A percentile compares a stretch with the other conserved stretches of the same genome.
Conservation (phyloP, 257 asterid genomes). For the Solanum gracilifrons region DNA sequence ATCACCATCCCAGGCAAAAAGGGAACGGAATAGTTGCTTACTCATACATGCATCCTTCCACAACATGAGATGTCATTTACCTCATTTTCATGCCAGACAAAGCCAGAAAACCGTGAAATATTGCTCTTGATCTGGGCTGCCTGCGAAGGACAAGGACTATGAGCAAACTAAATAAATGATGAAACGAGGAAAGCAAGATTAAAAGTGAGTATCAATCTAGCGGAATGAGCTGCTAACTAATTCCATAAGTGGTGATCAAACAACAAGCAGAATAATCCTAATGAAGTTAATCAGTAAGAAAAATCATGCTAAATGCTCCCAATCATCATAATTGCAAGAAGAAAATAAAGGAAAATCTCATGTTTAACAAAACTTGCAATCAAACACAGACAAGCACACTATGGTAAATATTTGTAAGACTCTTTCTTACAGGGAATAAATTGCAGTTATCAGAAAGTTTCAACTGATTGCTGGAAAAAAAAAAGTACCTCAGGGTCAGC, state of each 20-base stretch:
- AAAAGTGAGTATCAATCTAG: neutral
- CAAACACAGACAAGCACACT: neutral
- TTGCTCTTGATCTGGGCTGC: slow-evolving; percentile 72
- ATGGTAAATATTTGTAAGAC: neutral
- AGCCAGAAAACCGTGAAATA: slow-evolving; percentile 81
- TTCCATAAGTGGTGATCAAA: neutral
- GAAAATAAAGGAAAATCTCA: neutral
- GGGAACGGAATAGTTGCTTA: neutral
- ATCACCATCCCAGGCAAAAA: neutral
- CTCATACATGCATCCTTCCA: neutral
- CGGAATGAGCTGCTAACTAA: neutral
- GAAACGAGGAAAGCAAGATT: neutral
- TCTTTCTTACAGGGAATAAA: neutral
- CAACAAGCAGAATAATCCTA: neutral
- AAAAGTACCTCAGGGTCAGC: neutral
- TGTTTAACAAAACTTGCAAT: neutral
- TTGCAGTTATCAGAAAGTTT: neutral
- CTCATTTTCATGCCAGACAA: slow-evolving; percentile 86
- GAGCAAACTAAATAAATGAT: neutral
- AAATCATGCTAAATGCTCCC: neutral
- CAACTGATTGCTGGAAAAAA: neutral
- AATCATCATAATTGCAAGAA: neutral
- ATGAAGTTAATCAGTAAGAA: neutral
- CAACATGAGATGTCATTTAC: slow-evolving; percentile 15
- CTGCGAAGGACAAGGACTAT: slow-evolving; percentile 30